These are phyloP conservation scores for Eutrema heterophyllum DNA, from an alignment of 345 rosid genomes.

Conservation along the genomic window DNA sequence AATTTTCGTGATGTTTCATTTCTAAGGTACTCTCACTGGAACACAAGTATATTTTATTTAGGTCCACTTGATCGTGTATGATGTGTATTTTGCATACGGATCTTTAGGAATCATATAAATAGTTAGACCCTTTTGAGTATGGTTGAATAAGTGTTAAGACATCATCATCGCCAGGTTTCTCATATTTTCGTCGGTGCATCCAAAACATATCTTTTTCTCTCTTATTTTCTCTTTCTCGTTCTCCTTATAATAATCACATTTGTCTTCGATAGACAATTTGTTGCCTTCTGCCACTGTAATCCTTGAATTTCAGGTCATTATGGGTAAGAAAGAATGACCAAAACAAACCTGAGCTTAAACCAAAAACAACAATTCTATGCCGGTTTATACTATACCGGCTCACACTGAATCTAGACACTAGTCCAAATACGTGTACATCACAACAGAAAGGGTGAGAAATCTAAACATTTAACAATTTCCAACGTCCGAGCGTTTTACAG, in stretches of 20 bases:
- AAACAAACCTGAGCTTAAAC: not conserved
- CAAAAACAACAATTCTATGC: not conserved
- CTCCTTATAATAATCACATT: not conserved
- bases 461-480: not conserved
- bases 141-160: not conserved
- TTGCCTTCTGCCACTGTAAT: not conserved
- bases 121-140: not conserved
- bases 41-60: not conserved
- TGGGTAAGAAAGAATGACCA: not conserved
- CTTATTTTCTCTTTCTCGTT: not conserved
- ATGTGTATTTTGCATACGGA: not conserved
- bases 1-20: not conserved
- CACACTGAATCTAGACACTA: not conserved
- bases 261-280: not conserved
- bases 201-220: not conserved
- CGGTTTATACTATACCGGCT: not conserved
- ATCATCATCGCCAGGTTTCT: not conserved
- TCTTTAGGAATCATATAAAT: not conserved
- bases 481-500: not conserved
- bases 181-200: not conserved
- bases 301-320: not conserved
- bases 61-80: slow-evolving; percentile 6
- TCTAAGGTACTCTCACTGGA: not conserved
- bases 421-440: not conserved
- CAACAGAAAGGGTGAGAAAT: not conserved